Base-by-base conservation (phyloP, 148 eudicot genomes). In the Hydrangea macrophylla region DNA sequence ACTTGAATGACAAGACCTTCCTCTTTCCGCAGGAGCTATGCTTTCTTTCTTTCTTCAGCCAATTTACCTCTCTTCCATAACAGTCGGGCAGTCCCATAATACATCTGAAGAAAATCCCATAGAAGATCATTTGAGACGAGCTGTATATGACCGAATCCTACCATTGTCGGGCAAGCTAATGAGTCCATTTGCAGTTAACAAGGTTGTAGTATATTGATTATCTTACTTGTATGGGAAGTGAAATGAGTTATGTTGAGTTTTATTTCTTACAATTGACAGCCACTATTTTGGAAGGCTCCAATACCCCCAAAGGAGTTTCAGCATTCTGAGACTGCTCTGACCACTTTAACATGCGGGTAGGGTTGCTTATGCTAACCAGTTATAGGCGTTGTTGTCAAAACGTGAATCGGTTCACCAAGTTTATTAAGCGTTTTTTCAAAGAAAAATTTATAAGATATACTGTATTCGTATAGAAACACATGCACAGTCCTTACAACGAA, bases 301-400 rank as follows among this genome's bases (percentile, higher is more conserved):
- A 51, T 79, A 45, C 90, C 99, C 44, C 90, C 90, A 6, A 78
- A 72, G 77, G 96, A 88, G 82, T 94, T 94, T 76, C 96, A 80
- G 82, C 97, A 84, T 81, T 80, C 80, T 66, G 90, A 82, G 68
- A 82, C 88, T 72, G 90, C 99, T 64, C 76, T 74, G 58, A 77
- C 82, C 61, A 94, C 89, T 60, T 74, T 91, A 77, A 91, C 92
- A 2, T 94, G 99, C 79, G 99, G 97, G 97, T 88, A 75, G 71
- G 92, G 61, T 57, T 59, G 6, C 63, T 73, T 60, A 28, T 40
- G 51, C 58, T 60, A 23, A 31, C 20, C 25, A 25, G 20, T 62
- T 68, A 36, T 51, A 65, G 68, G n/a, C n/a, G n/a, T n/a, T n/a
- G n/a, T n/a, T n/a, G n/a, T n/a, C n/a, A n/a, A n/a, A n/a, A n/a